phyloP scores from a whole-genome alignment of 164 flowering plant species.

The Litsea cubeba region DNA sequence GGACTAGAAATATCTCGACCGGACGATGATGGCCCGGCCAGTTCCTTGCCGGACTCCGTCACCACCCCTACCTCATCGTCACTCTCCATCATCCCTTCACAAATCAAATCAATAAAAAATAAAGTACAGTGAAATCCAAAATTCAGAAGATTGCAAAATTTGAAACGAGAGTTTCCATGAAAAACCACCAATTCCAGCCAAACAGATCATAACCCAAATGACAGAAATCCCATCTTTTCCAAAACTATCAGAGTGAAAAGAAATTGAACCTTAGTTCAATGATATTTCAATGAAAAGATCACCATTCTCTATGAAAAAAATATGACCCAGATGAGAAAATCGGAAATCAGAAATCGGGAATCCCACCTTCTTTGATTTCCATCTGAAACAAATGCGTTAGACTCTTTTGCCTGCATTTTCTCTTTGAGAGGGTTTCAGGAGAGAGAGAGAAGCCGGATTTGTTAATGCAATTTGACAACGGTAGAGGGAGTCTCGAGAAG shows the following conservation, averaged over 20 bases:
- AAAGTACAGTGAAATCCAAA: not conserved
- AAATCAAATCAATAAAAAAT: too few relatives aligned
- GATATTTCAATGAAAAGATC: not conserved
- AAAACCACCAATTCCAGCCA: not conserved
- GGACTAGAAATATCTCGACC: slow-evolving; percentile 49
- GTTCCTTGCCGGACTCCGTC: slow-evolving; percentile 82
- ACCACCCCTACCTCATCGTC: slow-evolving; percentile 95
- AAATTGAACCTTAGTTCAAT: too few relatives aligned
- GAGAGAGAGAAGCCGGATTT: too few relatives aligned
- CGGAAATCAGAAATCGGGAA: not conserved
- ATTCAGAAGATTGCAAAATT: not conserved
- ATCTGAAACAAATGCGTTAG: slow-evolving; percentile 66
- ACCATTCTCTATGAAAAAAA: not conserved
- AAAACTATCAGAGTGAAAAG: not conserved
- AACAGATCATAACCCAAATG: too few relatives aligned
- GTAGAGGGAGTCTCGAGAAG: slow-evolving; percentile 12
- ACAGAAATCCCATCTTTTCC: not conserved
- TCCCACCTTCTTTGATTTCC: slow-evolving; percentile 81
- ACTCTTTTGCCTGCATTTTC: slow-evolving; percentile 70
- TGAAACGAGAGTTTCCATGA: not conserved
- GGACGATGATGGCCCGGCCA: slow-evolving; percentile 45
- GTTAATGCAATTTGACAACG: slow-evolving; percentile 38
- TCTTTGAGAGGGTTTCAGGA: too few relatives aligned
- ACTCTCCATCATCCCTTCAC: slow-evolving; percentile 73
- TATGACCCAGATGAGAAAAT: slow-evolving; percentile 1